A percentile compares a stretch with the other conserved stretches of the same genome.
These are phyloP conservation scores for Cadophora luteo-olivacea DNA, from an alignment of 2,329 filamentous ascomycete genomes.

Conservation along the genomic window DNA sequence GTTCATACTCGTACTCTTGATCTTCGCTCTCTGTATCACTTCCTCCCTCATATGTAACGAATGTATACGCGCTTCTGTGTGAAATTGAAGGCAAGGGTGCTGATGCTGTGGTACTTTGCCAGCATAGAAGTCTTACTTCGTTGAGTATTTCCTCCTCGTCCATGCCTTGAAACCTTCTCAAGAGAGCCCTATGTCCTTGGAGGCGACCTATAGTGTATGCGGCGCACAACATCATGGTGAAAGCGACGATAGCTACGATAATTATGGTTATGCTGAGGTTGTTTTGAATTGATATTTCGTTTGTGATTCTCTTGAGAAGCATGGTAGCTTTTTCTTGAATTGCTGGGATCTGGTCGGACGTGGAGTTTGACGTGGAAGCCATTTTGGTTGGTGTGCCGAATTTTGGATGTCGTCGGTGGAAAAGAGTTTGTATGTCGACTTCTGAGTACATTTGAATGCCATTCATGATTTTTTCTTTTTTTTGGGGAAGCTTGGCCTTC, in stretches of 20 bases:
- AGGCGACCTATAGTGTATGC: background rate
- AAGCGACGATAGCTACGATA: background rate
- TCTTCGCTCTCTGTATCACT: background rate
- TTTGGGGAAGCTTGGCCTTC: too few relatives aligned
- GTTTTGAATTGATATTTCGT: background rate
- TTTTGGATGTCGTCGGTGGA: background rate
- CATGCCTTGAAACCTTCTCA: background rate
- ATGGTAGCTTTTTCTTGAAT: background rate
- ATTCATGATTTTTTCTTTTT: background rate
- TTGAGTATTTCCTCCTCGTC: background rate
- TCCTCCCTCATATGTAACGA: background rate
- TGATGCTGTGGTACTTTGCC: background rate
- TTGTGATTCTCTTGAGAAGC: background rate
- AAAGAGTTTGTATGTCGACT: background rate
- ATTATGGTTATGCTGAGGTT: background rate
- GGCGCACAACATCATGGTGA: too few relatives aligned
- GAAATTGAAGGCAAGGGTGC: too few relatives aligned
- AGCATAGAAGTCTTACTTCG: background rate
- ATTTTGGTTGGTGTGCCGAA: background rate
- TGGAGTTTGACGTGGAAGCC: background rate
- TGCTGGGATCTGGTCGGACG: background rate
- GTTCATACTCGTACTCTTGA: background rate
- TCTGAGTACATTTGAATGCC: background rate
- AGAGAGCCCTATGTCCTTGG: background rate
- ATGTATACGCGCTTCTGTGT: too few relatives aligned